Percentiles rank a stretch among this genome's conserved stretches.
Evolutionary conservation across 2,329 filamentous ascomycete species (phyloP).

Genomic region (Aspergillus niger): DNA sequence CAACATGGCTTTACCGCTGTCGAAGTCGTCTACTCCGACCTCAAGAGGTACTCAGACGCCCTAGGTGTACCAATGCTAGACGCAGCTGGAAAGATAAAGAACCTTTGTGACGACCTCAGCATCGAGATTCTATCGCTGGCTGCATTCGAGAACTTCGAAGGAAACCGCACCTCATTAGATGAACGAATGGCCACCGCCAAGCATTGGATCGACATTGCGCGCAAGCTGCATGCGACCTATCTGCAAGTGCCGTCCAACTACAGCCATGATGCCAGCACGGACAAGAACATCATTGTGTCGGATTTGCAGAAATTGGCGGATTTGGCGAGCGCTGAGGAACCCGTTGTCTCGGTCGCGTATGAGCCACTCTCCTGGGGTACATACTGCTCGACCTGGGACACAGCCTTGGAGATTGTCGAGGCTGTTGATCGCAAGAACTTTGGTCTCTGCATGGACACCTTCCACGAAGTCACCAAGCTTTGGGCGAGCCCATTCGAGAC

Average conservation of each 20-base stretch:
- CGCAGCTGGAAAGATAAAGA: slow-evolving; percentile 22
- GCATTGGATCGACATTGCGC: slow-evolving; percentile 36
- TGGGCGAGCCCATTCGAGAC: slow-evolving; percentile 33
- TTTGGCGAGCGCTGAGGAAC: slow-evolving; percentile 24
- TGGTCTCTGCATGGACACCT: slow-evolving; percentile 42
- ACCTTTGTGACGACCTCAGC: slow-evolving; percentile 20
- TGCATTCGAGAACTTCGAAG: slow-evolving; percentile 44
- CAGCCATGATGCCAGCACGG: slow-evolving; percentile 25
- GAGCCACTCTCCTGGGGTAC: slow-evolving; percentile 39
- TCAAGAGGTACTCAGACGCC: slow-evolving; percentile 25
- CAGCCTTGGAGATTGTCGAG: slow-evolving; percentile 28
- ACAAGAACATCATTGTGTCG: slow-evolving; percentile 29
- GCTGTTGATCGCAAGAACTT: slow-evolving; percentile 38
- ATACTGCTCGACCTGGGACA: slow-evolving; percentile 37
- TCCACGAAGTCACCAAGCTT: slow-evolving; percentile 36
- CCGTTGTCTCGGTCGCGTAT: slow-evolving; percentile 36
- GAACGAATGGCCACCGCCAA: slow-evolving; percentile 30
- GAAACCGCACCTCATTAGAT: slow-evolving; percentile 27
- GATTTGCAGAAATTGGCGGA: slow-evolving; percentile 37
- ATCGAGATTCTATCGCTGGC: slow-evolving; percentile 34
- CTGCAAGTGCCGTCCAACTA: slow-evolving; percentile 39
- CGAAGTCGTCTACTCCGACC: slow-evolving; percentile 36
- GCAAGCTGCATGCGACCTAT: slow-evolving; percentile 27
- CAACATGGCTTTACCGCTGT: slow-evolving; percentile 31
- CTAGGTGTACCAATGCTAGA: slow-evolving; percentile 20